Percentiles rank a stretch among this genome's conserved stretches.
Evolutionary conservation across 2,329 filamentous ascomycete genomes (phyloP).

Genomic region (Cladophialophora carrionii): DNA sequence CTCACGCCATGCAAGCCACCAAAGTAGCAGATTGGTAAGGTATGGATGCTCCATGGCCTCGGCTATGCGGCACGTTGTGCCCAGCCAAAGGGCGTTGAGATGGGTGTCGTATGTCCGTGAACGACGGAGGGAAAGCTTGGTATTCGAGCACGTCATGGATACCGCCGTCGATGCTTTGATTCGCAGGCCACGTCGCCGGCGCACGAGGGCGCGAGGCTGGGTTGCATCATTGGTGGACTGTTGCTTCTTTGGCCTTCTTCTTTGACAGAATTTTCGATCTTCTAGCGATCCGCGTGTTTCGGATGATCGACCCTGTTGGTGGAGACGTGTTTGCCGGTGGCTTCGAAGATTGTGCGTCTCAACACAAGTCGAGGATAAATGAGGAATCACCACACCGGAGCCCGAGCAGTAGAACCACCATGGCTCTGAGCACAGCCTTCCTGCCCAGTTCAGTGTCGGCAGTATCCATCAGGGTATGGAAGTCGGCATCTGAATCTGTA

Average conservation of each 20-base stretch:
- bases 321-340: neutral
- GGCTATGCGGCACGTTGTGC: constrained; percentile 21
- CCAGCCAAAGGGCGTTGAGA: constrained; percentile 5
- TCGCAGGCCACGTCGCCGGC: neutral
- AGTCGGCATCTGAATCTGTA: neutral
- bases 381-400: neutral
- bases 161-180: neutral
- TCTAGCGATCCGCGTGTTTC: neutral
- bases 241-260: neutral
- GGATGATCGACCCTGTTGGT: neutral
- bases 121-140: constrained; percentile 11
- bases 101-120: constrained; percentile 5
- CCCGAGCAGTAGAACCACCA: neutral
- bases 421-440: constrained; percentile 2
- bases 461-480: neutral
- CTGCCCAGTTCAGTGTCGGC: neutral
- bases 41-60: constrained; percentile 10
- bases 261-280: neutral
- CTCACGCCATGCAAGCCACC: constrained; percentile 10
- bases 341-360: neutral
- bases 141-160: constrained; percentile 18
- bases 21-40: constrained; percentile 7
- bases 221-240: constrained; percentile 6
- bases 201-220: neutral
- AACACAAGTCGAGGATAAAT: neutral